Base-by-base conservation (phyloP, 192 early-diverging fungal genomes). In the Nowakowskiella sp. region DNA sequence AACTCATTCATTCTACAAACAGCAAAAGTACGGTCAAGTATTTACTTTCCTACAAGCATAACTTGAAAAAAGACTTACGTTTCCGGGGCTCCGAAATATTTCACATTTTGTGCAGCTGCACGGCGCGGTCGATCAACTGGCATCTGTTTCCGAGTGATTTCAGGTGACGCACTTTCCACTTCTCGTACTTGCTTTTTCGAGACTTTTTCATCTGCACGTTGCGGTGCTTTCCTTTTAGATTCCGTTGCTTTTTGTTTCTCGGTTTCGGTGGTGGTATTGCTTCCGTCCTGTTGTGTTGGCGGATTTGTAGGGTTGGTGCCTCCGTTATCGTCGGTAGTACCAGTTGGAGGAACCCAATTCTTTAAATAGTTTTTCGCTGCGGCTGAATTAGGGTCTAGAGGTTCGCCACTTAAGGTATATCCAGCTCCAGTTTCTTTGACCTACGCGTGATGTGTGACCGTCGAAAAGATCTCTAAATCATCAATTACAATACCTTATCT, bases 301-400 rank as follows among this genome's bases (percentile, higher is more conserved):
- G 32, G n/a, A 51, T 47, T 13, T 53, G 42, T 23, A 56, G 16
- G 1, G 60, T 42, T 29, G 32, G 28, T 53, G 29, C 16, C 49
- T 55, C 32, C 10, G 54, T 55, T 25, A 22, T 9, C 33, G 46
- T 57, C 23, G 25, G 10, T 13, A 39, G 36, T 13, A 13, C 45
- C 65, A 44, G 88, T n/a, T n/a, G n/a, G n/a, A n/a, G n/a, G n/a
- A n/a, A n/a, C n/a, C n/a, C n/a, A n/a, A n/a, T n/a, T n/a, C n/a
- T n/a, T n/a, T n/a, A n/a, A 72, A 48, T 94, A 94, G 6, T 85
- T 86, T 28, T 83, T 76, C 1, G 90, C 87, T 2, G 91, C 84
- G 0, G 90, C 82, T 6, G 88, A 89, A 57, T 92, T 80, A 8
- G 90, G 91, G 66, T 94, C 88, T 57, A 94, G 70, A n/a, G 86